Evolutionary conservation across 495 filamentous ascomycete species (phyloP), one percentile per base, ranked within the genome.

Genomic region (Filosporella fistucella): DNA sequence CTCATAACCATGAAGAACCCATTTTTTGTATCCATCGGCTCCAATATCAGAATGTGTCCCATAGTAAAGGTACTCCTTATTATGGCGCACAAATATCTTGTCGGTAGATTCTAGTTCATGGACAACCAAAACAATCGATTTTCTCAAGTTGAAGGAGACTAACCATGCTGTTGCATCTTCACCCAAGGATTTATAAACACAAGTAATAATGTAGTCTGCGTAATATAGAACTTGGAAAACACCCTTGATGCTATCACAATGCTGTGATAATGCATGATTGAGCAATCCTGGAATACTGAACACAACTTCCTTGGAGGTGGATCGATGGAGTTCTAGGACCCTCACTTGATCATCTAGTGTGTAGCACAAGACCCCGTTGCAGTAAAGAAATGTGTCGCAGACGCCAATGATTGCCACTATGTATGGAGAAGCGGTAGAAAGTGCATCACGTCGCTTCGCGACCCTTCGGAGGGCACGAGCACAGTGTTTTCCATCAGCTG

Each of bases 1-100:
- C 46, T 80, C 62, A 46, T 72, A 77, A 6, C 77, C 79, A 33
- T 63, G 63, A 33, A 88, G 62, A 1, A 71, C 68, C 87, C 87
- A 91, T 52, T 75, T 75, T 26, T 66, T 68, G 52, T 71, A 65
- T 1, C 77, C 77, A 45, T 76, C 70, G 4, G 57, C 59, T 3
- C 70, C 74, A 22, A 67, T 53, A 22, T 70, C 71, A 0, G 72
- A 76, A 55, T 81, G 74, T 2, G 77, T 81, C 8, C 84, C 85
- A 56, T 80, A 88, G 64, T 78, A 89, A 14, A 91, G 69, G 57
- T 77, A 84, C 2, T 68, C 59, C 12, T 66, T 56, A 53, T 80
- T 81, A 57, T 90, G 83, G 13, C 86, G 79, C 2, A 88, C 85
- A 55, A 88, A 84, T 12, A 87, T 60, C 55, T 76, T 78, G 24